Conservation (phyloP, 2,329 filamentous ascomycete genomes). For the Macrophomina tecta region DNA sequence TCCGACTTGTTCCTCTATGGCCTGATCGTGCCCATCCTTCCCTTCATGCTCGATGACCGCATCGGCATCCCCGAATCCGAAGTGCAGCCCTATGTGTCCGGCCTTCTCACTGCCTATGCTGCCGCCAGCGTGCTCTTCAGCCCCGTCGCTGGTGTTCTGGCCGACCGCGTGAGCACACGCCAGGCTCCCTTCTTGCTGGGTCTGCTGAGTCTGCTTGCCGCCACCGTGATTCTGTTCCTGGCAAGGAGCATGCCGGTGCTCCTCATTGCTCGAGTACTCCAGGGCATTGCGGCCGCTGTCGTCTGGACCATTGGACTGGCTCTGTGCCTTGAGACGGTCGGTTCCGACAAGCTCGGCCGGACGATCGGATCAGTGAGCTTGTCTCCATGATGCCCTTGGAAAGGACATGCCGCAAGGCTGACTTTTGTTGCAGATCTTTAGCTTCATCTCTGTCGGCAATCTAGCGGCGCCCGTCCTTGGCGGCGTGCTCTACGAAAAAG, state of each 20-base stretch:
- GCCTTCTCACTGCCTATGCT: constrained; percentile 62
- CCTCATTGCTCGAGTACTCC: constrained; percentile 60
- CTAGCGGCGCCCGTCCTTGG: constrained; percentile 65
- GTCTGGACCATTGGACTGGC: constrained; percentile 67
- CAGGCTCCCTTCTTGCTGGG: constrained; percentile 65
- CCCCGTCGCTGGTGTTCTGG: constrained; percentile 60
- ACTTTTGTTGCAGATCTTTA: constrained; percentile 54
- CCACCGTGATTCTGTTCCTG: constrained; percentile 61
- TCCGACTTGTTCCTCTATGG: constrained; percentile 67
- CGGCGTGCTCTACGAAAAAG: constrained; percentile 65
- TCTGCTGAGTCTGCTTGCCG: constrained; percentile 58
- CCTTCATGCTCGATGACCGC: constrained; percentile 62
- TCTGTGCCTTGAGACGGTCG: constrained; percentile 65
- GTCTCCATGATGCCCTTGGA: not conserved
- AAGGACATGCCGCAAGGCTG: too few relatives aligned
- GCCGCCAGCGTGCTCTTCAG: constrained; percentile 59
- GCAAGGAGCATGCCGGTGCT: constrained; percentile 57
- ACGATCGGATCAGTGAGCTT: constrained; percentile 61
- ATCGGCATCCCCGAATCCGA: constrained; percentile 55
- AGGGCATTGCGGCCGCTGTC: constrained; percentile 63
- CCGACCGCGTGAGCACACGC: constrained; percentile 59
- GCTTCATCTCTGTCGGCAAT: constrained; percentile 63
- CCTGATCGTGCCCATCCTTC: constrained; percentile 63
- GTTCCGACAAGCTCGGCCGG: constrained; percentile 63
- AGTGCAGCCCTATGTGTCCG: constrained; percentile 61